Base-by-base conservation (phyloP, 371 early-diverging fungal species). In the Funneliformis caledonium region DNA sequence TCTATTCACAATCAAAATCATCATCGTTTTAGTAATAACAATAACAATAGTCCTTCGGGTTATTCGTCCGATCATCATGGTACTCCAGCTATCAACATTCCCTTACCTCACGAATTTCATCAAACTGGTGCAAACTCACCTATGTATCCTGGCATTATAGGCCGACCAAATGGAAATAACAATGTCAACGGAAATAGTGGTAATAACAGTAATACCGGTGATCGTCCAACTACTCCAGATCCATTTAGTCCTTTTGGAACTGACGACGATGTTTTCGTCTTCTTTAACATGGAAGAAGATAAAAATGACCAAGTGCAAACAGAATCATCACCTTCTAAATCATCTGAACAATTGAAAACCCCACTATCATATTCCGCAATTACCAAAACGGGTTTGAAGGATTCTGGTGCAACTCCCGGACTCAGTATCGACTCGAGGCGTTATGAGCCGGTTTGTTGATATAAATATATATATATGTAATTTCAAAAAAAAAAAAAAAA, bases 361-460 rank as follows among this genome's bases (percentile, higher is more conserved):
- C 72, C 65, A 5, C 72, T 62, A 50, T 64, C 52, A 67, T 78
- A 72, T 19, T 81, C 73, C 43, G 73, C 60, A 42, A 72, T 60
- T n/a, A 26, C 59, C 14, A 82, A 82, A 65, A 14, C 73, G 48
- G 62, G 72, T 69, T 72, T 82, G 16, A 79, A 79, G 62, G 79
- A 79, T 37, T 70, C 79, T 19, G 79, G 69, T 52, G 37, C 70
- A 69, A 70, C 69, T 70, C 43, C 70, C 42, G 79, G 79, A n/a
- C 50, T 79, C 37, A 70, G 79, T 79, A 70, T 79, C 26, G 79
- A 79, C 70, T 79, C 79, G 33, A 68, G 79, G 33, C 50, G 67
- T 52, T 79, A 19, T 69, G 79, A 79, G 79, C 70, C 79, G 70
- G 79, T 79, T 64, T 79, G 79, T 70, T 79, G 62, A 65, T 70